Percentiles rank a stretch among this genome's conserved stretches.
Conservation (phyloP, 2,329 filamentous ascomycete species). For the Harringtonia aguacate region DNA sequence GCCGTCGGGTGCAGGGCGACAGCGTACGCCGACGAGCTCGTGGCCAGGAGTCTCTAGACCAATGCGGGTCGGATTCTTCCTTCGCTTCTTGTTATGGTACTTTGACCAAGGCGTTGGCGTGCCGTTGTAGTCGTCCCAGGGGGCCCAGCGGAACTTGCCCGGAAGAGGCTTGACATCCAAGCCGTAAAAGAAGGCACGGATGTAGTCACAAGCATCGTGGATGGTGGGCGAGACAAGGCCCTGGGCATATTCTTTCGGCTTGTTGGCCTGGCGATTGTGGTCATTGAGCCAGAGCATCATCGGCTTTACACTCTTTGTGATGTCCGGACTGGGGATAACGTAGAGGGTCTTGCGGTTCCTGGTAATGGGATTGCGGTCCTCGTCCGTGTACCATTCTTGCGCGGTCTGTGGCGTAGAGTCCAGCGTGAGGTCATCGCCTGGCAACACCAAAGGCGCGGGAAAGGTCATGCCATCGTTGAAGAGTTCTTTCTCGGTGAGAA, state of each 20-base stretch:
- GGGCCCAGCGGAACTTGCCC: slow-evolving; percentile 29
- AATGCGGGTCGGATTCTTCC: slow-evolving; percentile 22
- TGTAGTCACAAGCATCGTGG: slow-evolving; percentile 24
- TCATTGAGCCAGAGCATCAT: slow-evolving; percentile 31
- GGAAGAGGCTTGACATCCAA: slow-evolving; percentile 36
- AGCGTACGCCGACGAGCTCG: slow-evolving; percentile 37
- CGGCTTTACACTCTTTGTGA: slow-evolving; percentile 20
- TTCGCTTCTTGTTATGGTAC: slow-evolving; percentile 13
- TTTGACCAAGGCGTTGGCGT: not conserved
- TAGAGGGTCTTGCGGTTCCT: slow-evolving; percentile 38
- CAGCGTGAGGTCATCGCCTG: slow-evolving; percentile 44
- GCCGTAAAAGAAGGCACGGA: slow-evolving; percentile 40
- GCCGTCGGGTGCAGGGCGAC: slow-evolving; percentile 34
- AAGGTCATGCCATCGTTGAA: slow-evolving; percentile 25
- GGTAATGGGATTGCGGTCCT: slow-evolving; percentile 38
- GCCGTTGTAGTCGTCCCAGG: slow-evolving; percentile 26
- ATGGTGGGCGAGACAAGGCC: slow-evolving; percentile 14
- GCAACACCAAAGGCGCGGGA: slow-evolving; percentile 48
- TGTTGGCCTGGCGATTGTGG: slow-evolving; percentile 2
- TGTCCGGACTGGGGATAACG: slow-evolving; percentile 33
- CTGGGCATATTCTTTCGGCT: not conserved
- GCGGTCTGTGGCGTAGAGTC: slow-evolving; percentile 44
- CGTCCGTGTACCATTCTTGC: slow-evolving; percentile 34
- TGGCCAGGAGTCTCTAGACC: slow-evolving; percentile 28
- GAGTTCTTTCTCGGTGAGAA: slow-evolving; percentile 2